Evolutionary conservation across 441 rosid species (phyloP), one percentile per base, ranked within the genome.

Genomic region (Jatropha multifida): DNA sequence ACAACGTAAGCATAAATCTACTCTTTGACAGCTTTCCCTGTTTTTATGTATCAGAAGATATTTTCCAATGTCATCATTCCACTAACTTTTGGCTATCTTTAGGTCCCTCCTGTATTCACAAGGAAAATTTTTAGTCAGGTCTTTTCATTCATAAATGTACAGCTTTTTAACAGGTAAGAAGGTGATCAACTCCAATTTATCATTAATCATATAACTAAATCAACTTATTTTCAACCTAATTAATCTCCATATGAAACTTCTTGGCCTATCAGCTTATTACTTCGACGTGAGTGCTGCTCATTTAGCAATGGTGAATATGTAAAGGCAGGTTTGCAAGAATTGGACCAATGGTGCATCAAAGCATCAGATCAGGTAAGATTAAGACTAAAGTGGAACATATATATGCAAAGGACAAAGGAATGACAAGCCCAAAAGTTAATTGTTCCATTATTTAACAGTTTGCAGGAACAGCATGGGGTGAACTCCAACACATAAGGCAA

Each of bases 271-370:
- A 91, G 96, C 83, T 83, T 89, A 71, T 77, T 91, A 78, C 90
- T 91, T 46, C 88, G 96, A 2, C 88, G 94, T 23, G 96, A 91
- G 77, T 89, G 92, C 79, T 91, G 96, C 68, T 88, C 96, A 6
- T 90, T 91, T 82, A 87, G 92, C 90, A 91, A 89, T 26, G 94
- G 94, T 40, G 96, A 91, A 78, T 91, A 89, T 73, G 84, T 90
- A 65, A 91, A 88, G 79, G 77, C 84, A 32, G 94, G 96, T 4
- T 81, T 91, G 85, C 87, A 84, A 48, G 92, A 89, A 79, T 72
- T 91, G 74, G 94, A 87, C 56, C 87, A 87, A 51, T 91, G 96
- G 96, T 87, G 91, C 73, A 74, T 74, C 59, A 83, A 87, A 78
- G 86, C 85, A 70, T 81, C 89, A 58, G 86, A 89, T 54, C 83